Evolutionary conservation across 805 yeast genomes (phyloP).

Genomic region (Suhomyces kilbournensis): DNA sequence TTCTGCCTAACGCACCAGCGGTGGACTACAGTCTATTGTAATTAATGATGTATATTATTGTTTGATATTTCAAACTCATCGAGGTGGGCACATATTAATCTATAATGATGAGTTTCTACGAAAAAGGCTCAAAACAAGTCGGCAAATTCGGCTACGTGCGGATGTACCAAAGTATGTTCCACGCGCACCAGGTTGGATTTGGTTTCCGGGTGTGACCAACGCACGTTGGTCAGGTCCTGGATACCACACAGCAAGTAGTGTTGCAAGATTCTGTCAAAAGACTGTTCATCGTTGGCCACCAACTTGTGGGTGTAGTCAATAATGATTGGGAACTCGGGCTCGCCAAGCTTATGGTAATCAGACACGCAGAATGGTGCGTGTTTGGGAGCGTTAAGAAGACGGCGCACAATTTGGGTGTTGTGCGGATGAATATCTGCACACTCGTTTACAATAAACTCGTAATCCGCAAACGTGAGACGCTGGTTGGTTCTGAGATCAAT

Average conservation of each 20-base stretch:
- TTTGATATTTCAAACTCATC: neutral
- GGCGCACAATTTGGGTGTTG: conserved; percentile 23
- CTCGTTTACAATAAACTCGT: conserved; percentile 22
- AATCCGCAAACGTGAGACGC: conserved; percentile 23
- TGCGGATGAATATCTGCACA: conserved; percentile 36
- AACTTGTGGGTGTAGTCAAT: conserved; percentile 63
- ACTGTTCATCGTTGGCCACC: conserved; percentile 48
- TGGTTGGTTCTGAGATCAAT: conserved; percentile 16
- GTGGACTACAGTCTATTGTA: neutral
- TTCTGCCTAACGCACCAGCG: neutral
- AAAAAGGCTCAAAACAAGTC: conserved; percentile 32
- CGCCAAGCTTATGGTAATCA: conserved; percentile 13
- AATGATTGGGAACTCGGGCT: conserved; percentile 24
- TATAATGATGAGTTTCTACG: neutral
- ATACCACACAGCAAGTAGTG: conserved; percentile 33
- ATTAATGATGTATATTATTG: neutral
- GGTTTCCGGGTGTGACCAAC: conserved; percentile 6
- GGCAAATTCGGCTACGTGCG: conserved; percentile 44
- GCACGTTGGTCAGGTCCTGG: conserved; percentile 16
- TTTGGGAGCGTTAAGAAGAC: conserved; percentile 19
- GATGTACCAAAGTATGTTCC: conserved; percentile 27
- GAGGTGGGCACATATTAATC: neutral
- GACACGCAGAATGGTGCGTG: conserved; percentile 19
- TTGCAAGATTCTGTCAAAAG: conserved; percentile 43
- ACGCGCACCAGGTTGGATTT: neutral